These are phyloP conservation scores for Wickerhamiella qilinensis DNA, from an alignment of 805 yeast genomes.

Conservation along the genomic window DNA sequence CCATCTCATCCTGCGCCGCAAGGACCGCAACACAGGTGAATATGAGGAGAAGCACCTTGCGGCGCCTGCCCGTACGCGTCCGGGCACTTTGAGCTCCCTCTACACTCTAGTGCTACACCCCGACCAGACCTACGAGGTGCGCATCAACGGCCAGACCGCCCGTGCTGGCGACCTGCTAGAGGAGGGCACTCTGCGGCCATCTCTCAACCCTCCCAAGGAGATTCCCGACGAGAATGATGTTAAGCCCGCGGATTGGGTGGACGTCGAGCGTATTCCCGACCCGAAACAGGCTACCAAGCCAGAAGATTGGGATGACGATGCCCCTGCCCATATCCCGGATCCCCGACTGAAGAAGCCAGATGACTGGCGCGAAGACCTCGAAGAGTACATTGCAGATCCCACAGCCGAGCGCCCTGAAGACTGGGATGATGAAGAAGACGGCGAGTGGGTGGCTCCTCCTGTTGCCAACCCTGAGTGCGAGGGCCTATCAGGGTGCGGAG, in stretches of 20 bases:
- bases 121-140: constrained; percentile 55
- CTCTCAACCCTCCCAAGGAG: constrained; percentile 48
- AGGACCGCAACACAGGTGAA: constrained; percentile 36
- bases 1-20: constrained; percentile 54
- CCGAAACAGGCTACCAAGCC: constrained; percentile 52
- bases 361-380: constrained; percentile 60
- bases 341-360: constrained; percentile 53
- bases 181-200: constrained; percentile 42
- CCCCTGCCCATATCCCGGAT: constrained; percentile 49
- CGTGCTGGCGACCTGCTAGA: constrained; percentile 53
- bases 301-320: constrained; percentile 67
- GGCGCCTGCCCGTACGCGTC: constrained; percentile 50
- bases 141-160: constrained; percentile 64
- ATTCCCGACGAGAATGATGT: constrained; percentile 39
- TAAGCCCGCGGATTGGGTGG: constrained; percentile 79
- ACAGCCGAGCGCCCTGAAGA: constrained; percentile 48
- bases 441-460: constrained; percentile 62
- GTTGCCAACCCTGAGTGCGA: constrained; percentile 62
- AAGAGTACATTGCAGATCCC: constrained; percentile 50
- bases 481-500: constrained; percentile 55
- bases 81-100: constrained; percentile 37
- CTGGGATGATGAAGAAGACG: constrained; percentile 88
- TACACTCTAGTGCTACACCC: constrained; percentile 64
- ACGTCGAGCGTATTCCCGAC: constrained; percentile 48
- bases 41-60: constrained; percentile 54